A percentile compares a stretch with the other conserved stretches of the same genome.
phyloP scores from a whole-genome alignment of 441 rosid genomes.

The Melastoma candidum region DNA sequence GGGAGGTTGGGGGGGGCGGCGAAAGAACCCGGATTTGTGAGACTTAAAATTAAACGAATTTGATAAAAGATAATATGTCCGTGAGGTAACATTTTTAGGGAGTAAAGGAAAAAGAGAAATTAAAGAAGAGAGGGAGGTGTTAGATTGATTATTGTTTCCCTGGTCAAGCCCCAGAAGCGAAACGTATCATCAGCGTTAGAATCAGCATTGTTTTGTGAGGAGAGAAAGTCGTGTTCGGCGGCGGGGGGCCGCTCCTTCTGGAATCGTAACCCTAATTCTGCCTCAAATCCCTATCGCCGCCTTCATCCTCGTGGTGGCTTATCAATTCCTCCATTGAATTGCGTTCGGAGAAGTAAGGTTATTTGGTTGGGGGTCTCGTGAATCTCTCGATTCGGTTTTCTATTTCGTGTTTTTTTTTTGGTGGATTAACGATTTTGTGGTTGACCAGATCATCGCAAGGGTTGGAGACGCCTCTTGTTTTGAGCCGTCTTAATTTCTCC shows the following conservation, averaged over 20 bases:
- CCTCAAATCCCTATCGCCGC: constrained; percentile 8
- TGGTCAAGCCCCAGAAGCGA: constrained; percentile 3
- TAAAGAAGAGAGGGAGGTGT: background rate
- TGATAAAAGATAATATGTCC: constrained; percentile 73
- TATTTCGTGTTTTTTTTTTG: too few species aligned
- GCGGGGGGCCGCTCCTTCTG: background rate
- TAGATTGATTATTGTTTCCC: constrained; percentile 7
- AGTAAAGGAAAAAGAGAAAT: too few species aligned
- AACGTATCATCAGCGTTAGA: background rate
- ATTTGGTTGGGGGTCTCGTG: too few species aligned
- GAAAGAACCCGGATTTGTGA: constrained; percentile 60
- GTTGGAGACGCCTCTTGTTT: background rate
- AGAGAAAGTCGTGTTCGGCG: constrained; percentile 19
- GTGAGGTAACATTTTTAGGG: constrained; percentile 25
- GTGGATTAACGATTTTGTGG: too few species aligned
- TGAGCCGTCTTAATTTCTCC: constrained; percentile 18
- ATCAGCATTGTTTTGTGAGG: too few species aligned
- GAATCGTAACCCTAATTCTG: constrained; percentile 32
- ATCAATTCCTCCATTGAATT: constrained; percentile 13
- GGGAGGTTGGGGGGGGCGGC: too few species aligned
- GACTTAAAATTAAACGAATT: constrained; percentile 38
- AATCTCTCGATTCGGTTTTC: too few species aligned
- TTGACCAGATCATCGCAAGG: background rate
- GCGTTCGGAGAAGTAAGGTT: too few species aligned
- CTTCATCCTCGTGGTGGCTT: background rate